Base-by-base conservation (phyloP, 192 early-diverging fungal species). In the Linnemannia schmuckeri region DNA sequence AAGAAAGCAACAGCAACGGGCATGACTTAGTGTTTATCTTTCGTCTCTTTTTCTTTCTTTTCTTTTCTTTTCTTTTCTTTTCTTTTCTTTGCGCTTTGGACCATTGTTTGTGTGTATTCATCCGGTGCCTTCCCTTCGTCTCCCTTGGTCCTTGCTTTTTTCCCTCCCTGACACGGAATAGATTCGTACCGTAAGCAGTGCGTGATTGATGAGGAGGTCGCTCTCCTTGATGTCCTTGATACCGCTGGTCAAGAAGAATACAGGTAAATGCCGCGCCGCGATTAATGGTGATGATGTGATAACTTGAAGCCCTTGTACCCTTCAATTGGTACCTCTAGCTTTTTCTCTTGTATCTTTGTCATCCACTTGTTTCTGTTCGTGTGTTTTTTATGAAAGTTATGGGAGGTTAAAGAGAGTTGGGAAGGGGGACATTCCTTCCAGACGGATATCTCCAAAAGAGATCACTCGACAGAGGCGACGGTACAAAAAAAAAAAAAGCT, bases 121-220 rank as follows among this genome's bases (percentile, higher is more conserved):
- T n/a, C 61, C 61, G 61, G 61, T 66, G 61, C 15, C 27, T 30
- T 66, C 61, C 30, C 12, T 66, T 6, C n/a, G 55, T 61, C n/a
- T 61, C 55, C 55, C 55, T 61, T 61, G 55, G 6, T 15, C 27
- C 27, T 66, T 66, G 12, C 12, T 66, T 38, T 79, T 40, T 68
- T 47, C 47, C 69, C 61, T 72, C 54, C 15, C 77, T 73, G 55
- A 46, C 38, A 33, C 61, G 37, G 42, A 33, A 40, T 75, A 91
- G 98, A 99, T 91, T 98, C 97, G n/a, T 99, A 99, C 91, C 94
- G 96, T 74, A 98, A 98, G 87, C 98, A 98, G 89, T 96, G 97
- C 85, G 92, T 96, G 27, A 97, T 99, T 72, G 97, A 99, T 88
- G 94, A 96, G 46, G 93, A 94, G 78, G 94, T 95, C 1, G 96